Base-by-base conservation (phyloP, 139 green algal species). In the Coelastrella sp. region DNA sequence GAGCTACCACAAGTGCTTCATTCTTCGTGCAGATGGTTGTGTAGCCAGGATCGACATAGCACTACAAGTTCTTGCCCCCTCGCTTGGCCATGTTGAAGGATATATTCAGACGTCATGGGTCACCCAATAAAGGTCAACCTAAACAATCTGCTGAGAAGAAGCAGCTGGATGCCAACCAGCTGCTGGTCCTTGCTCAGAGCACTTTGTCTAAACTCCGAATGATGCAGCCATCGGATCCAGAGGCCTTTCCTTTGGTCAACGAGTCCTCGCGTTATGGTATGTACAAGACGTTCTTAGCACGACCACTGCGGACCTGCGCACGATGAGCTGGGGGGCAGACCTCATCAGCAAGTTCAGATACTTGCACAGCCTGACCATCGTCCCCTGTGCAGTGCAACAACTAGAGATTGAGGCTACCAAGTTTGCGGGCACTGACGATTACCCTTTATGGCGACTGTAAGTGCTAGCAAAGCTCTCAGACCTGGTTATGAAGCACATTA, bases 181-280 rank as follows among this genome's bases (percentile, higher is more conserved):
- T 69, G 17, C 30, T 69, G 27, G 38, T 30, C 40, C 30, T 60
- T 19, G 71, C 71, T 15, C 41, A 60, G 34, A 25, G 23, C 13
- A 63, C n/a, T 9, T n/a, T 79, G 32, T 41, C n/a, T 21, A 53
- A 53, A 9, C 34, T 87, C 8, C 80, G 80, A 0, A 32, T 32
- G 27, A 30, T 87, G 13, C 84, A 78, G 45, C 80, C 86, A 17
- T 84, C 73, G 2, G 86, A 89, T 43, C 37, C 74, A 5, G 73
- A 89, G 23, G 80, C 86, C 0, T 89, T 89, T 53, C 86, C 86
- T 4, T 25, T 87, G 4, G 27, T 89, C 2, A 89, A 89, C 30
- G 86, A 89, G n/a, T 43, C 62, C 7, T 76, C 84, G 32, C 43
- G 86, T 9, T 62, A 75, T 25, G 53, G 86, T 89, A 43, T 71